Evolutionary conservation across 78 protist species (phyloP).

Genomic region (Dictyostelium firmibasis): DNA sequence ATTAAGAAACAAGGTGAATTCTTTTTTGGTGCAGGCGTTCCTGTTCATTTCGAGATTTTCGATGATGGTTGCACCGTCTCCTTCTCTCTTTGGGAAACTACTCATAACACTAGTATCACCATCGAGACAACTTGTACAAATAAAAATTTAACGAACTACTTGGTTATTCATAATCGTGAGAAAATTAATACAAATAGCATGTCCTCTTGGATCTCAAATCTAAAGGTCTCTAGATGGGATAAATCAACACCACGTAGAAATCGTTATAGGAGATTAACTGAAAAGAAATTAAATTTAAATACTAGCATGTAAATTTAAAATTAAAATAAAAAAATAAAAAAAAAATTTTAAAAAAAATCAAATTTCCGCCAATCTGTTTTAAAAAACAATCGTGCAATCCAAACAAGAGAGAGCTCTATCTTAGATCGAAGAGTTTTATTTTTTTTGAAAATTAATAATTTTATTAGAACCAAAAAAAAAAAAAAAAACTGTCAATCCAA

Average conservation of each 20-base stretch:
- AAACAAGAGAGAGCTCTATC: too few species aligned
- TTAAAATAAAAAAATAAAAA: neutral
- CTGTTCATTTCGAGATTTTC: conserved; percentile 57
- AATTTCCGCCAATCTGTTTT: too few species aligned
- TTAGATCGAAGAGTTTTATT: too few species aligned
- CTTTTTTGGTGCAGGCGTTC: conserved; percentile 29
- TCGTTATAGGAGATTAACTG: conserved; percentile 17
- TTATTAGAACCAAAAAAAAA: too few species aligned
- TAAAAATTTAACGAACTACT: conserved; percentile 25
- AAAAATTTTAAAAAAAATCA: neutral
- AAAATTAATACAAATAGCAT: conserved; percentile 24
- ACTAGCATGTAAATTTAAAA: neutral
- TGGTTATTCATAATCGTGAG: conserved; percentile 57
- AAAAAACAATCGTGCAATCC: too few species aligned
- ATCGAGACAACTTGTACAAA: conserved; percentile 63
- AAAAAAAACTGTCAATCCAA: too few species aligned
- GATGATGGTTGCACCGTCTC: conserved; percentile 61
- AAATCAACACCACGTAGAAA: conserved; percentile 36
- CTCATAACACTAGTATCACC: conserved; percentile 26
- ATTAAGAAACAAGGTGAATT: conserved; percentile 63
- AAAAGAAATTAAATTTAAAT: conserved; percentile 14
- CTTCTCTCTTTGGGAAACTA: conserved; percentile 38
- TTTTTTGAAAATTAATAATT: too few species aligned
- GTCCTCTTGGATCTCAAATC: conserved; percentile 29
- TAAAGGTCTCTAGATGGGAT: conserved; percentile 49